phyloP scores from a whole-genome alignment of 1,284 basidiomycete genomes.

The Laetiporus sulphureus region DNA sequence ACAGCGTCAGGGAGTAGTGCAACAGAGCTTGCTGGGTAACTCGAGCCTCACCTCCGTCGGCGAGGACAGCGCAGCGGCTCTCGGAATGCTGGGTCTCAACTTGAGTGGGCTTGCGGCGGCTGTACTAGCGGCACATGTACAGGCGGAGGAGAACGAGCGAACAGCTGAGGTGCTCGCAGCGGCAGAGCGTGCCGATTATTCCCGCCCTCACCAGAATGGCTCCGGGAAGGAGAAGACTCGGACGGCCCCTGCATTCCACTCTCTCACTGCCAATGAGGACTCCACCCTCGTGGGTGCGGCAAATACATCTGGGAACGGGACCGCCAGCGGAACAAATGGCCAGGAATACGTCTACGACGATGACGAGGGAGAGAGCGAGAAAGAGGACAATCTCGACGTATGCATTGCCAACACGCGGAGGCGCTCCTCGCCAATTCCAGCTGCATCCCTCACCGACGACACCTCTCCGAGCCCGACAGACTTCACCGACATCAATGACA shows the following conservation, averaged over 20 bases:
- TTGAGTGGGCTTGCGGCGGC: conserved; percentile 63
- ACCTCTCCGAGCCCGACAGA: conserved; percentile 40
- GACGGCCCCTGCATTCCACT: conserved; percentile 68
- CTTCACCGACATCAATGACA: conserved; percentile 68
- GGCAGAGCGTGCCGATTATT: conserved; percentile 35
- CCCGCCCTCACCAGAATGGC: conserved; percentile 34
- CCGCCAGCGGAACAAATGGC: conserved; percentile 32
- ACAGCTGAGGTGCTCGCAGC: conserved; percentile 36
- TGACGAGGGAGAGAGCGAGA: conserved; percentile 20
- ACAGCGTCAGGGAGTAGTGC: conserved; percentile 39
- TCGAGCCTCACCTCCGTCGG: conserved; percentile 7
- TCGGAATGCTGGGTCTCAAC: conserved; percentile 36
- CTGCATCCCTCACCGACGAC: conserved; percentile 6
- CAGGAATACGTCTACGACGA: conserved; percentile 49
- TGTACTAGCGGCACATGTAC: conserved; percentile 65
- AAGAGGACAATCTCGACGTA: conserved; percentile 15
- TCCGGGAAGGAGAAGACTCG: conserved; percentile 51
- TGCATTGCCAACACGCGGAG: conserved; percentile 25
- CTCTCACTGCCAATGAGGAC: conserved; percentile 51
- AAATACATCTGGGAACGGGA: conserved; percentile 13
- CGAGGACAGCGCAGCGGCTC: not conserved
- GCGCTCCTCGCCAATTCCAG: conserved; percentile 15
- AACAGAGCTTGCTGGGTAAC: conserved; percentile 3
- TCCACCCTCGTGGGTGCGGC: conserved; percentile 10
- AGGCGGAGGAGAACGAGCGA: conserved; percentile 44